Base-by-base conservation (phyloP, 805 yeast species). In the Cyberlindnera americana region DNA sequence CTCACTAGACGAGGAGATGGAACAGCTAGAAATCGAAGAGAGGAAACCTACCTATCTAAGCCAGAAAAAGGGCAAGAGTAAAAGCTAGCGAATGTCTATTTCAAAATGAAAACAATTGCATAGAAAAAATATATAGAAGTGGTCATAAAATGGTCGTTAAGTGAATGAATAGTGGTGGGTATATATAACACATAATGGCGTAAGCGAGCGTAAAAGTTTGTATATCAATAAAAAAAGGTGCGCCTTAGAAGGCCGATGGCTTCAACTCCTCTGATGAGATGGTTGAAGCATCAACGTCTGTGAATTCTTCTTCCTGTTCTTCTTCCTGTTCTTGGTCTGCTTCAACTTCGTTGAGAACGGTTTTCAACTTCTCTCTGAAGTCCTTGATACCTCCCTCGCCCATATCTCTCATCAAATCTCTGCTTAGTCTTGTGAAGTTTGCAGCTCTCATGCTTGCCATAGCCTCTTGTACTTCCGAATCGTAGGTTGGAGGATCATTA, bases 381-480 rank as follows among this genome's bases (percentile, higher is more conserved):
- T 28, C 37, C 21, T 14, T 7, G 16, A 37, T 19, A 19, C 34
- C 26, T 11, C 16, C 19, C 16, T 36, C 38, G 11, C 31, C 33
- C 25, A 36, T 18, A 18, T 41, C 41, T 17, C 19, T 41, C 23
- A 24, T 28, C 35, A 41, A 30, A 31, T 43, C 56, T 41, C 43
- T 49, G 32, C 29, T 19, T 22, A 40, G 16, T 38, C 53, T 47
- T 3, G 50, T 23, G 22, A 35, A 39, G 21, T 40, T 44, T 5
- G 57, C 56, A 14, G 54, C 53, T 26, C 49, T 37, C 13, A 51
- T 33, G 7, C 48, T 25, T 2, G 41, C 49, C 12, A 49, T 30
- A 0, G 50, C 47, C 21, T 51, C 54, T 17, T 46, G 35, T 18
- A 44, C 22, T 13, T 40, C 41, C 37, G 37, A 7, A 13, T 30